Conservation (phyloP, 441 rosid genomes). For the Bocquillonia castaneifolia region DNA sequence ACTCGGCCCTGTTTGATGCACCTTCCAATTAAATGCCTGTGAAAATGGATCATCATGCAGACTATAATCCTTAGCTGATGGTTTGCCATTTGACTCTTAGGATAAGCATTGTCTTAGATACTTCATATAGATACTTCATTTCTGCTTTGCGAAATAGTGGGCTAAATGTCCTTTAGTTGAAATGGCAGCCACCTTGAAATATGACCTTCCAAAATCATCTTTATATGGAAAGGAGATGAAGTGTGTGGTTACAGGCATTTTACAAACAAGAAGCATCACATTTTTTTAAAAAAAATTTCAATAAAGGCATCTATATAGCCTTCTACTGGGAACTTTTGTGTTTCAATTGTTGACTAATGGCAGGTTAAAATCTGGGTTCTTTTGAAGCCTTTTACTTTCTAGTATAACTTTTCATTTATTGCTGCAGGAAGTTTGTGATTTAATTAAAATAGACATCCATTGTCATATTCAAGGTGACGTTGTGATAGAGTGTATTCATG, state of each 20-base stretch:
- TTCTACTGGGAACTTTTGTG: background rate
- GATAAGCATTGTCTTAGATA: background rate
- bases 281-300: background rate
- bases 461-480: conserved; percentile 87
- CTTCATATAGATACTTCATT: background rate
- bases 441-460: conserved; percentile 71
- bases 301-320: background rate
- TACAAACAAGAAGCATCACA: background rate
- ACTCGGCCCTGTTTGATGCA: background rate
- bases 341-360: background rate
- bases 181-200: conserved; percentile 4
- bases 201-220: background rate
- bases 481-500: conserved; percentile 73
- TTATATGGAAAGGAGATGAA: background rate
- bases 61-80: background rate
- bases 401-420: conserved; percentile 23
- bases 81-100: background rate
- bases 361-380: background rate
- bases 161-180: background rate
- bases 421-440: conserved; percentile 70
- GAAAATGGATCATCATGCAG: background rate
- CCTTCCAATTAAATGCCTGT: background rate
- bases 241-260: background rate
- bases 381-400: background rate
- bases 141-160: background rate